Percentiles rank a stretch among this genome's conserved stretches.
These are phyloP conservation scores for Rhynchosporium graminicola DNA, from an alignment of 2,329 filamentous ascomycete species.

Conservation along the genomic window DNA sequence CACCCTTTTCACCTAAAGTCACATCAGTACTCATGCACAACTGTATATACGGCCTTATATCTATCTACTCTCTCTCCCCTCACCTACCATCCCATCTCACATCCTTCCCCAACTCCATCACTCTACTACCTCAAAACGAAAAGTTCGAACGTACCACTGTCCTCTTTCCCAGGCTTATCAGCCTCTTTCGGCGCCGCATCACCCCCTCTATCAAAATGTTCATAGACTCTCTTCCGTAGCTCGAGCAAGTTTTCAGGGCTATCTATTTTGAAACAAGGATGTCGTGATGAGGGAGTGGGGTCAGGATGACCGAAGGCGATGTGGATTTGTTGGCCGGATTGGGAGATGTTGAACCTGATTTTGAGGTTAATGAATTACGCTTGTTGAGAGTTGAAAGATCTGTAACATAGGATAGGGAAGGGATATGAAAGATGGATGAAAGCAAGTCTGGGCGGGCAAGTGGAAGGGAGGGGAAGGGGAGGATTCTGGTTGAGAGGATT, in stretches of 20 bases:
- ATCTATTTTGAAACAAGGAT: slow-evolving; percentile 59
- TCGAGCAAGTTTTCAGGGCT: slow-evolving; percentile 49
- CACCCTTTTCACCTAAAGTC: slow-evolving; percentile 49
- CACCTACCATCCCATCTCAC: too few species aligned
- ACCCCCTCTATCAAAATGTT: slow-evolving; percentile 51
- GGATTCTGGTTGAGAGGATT: not conserved
- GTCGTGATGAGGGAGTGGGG: slow-evolving; percentile 48
- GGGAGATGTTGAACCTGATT: slow-evolving; percentile 55
- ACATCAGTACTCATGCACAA: slow-evolving; percentile 6
- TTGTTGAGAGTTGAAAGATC: not conserved
- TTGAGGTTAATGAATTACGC: not conserved
- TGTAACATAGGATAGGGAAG: not conserved
- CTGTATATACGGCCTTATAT: not conserved
- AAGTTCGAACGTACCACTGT: slow-evolving; percentile 42
- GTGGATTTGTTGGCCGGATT: slow-evolving; percentile 56
- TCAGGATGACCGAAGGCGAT: slow-evolving; percentile 45
- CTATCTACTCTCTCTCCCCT: not conserved
- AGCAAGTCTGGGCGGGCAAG: not conserved
- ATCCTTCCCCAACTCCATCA: not conserved
- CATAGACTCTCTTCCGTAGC: slow-evolving; percentile 52
- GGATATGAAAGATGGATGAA: not conserved
- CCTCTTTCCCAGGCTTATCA: slow-evolving; percentile 54
- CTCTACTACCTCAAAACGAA: not conserved
- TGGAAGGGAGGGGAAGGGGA: not conserved
- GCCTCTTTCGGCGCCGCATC: slow-evolving; percentile 53